Base-by-base conservation (phyloP, 192 early-diverging fungal species). In the Spizellomyces sp. region DNA sequence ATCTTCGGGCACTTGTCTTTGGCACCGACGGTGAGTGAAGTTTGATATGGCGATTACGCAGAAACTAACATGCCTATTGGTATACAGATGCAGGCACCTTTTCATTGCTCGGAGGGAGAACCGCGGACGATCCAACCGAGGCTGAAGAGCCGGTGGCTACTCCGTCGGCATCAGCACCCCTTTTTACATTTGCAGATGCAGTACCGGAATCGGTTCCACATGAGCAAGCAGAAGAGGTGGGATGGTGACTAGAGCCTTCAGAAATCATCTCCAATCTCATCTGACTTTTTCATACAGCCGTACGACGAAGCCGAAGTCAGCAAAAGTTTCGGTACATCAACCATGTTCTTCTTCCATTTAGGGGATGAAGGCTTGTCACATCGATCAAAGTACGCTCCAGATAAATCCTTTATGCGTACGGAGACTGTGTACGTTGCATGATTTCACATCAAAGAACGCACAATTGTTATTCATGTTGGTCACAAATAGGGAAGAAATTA, bases 401-500 rank as follows among this genome's bases (percentile, higher is more conserved):
- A 76, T 47, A 45, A 60, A 8, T 57, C 64, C 6, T 78, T 78
- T 58, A 75, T 65, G 73, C 66, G 77, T 12, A 59, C 59, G 8
- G 58, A 78, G 21, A 66, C 76, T 21, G 64, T 69, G 74, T 77
- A 77, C 17, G 66, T 61, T 61, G 59, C 5, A 41, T n/a, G 7
- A 19, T 56, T n/a, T 56, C 7, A 6, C 7, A 56, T 56, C 54
- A 0, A 56, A 56, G n/a, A 56, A 19, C 7, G 7, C 22, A n/a
- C 7, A 4, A 56, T 7, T 56, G 54, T 56, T 4, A 56, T 7
- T 56, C 27, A 36, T 36, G 27, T 36, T 36, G 27, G 27, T 36
- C 27, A 36, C 27, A 36, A 36, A 36, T 54, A 88, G 87, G 58
- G 88, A 84, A 55, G 79, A 88, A 58, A 80, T 89, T 27, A 83